Evolutionary conservation across 2,329 filamentous ascomycete species (phyloP).

Genomic region (Trichocomaceae sp.): DNA sequence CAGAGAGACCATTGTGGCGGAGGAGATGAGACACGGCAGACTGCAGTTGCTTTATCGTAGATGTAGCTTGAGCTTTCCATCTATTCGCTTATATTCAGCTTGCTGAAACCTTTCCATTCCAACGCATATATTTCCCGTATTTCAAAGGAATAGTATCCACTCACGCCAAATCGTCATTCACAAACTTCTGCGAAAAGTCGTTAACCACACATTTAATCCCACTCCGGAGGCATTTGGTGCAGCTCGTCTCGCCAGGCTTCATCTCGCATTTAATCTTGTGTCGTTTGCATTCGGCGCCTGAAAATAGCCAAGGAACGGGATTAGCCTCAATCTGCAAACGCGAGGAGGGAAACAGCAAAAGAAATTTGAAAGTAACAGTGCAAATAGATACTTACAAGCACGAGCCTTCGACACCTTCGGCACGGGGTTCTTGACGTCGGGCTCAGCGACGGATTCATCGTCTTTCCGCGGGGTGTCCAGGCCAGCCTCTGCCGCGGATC

Average conservation of each 20-base stretch:
- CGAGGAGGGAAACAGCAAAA: not conserved
- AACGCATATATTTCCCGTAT: not conserved
- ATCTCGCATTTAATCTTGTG: conserved; percentile 53
- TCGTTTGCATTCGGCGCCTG: conserved; percentile 46
- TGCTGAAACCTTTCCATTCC: not conserved
- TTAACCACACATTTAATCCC: conserved; percentile 50
- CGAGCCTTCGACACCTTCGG: conserved; percentile 38
- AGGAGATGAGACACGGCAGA: conserved; percentile 42
- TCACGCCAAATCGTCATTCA: conserved; percentile 49
- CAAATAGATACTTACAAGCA: conserved; percentile 28
- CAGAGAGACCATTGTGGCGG: conserved; percentile 37
- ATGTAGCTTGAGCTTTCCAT: conserved; percentile 41
- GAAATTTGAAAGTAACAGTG: not conserved
- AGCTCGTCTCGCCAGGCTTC: conserved; percentile 40
- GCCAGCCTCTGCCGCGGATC: conserved; percentile 31
- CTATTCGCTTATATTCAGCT: conserved; percentile 20
- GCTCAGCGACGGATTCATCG: conserved; percentile 20
- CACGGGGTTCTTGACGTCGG: conserved; percentile 15
- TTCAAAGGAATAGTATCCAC: conserved; percentile 16
- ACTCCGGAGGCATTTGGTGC: conserved; percentile 45
- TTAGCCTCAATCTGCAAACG: not conserved
- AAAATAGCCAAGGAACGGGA: not conserved
- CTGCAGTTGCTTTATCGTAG: conserved; percentile 39
- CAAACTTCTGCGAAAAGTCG: conserved; percentile 50
- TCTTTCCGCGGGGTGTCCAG: conserved; percentile 24